Evolutionary conservation across 768 basidiomycete species (phyloP).

Genomic region (Artomyces pyxidatus): DNA sequence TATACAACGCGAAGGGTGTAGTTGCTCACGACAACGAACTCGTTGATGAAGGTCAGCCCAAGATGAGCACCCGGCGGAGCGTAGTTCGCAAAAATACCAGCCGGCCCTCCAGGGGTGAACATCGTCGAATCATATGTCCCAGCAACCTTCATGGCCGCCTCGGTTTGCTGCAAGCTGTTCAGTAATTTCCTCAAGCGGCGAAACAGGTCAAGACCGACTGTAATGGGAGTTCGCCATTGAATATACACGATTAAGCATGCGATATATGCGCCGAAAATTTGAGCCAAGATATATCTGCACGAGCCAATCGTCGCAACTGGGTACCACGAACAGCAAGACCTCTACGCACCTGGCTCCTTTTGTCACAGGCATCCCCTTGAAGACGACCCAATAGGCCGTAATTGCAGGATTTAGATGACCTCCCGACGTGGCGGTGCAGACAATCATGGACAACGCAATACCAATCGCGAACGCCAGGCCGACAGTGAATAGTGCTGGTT

Average conservation of each 20-base stretch:
- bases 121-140: constrained; percentile 20
- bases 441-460: constrained; percentile 26
- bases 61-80: constrained; percentile 25
- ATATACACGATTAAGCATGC: constrained; percentile 20
- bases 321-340: too few species aligned
- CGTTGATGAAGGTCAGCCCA: constrained; percentile 27
- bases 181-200: too few species aligned
- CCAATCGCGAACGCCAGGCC: constrained; percentile 28
- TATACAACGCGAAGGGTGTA: too few species aligned
- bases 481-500: constrained; percentile 24
- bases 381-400: constrained; percentile 40
- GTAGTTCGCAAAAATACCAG: constrained; percentile 29
- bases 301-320: too few species aligned
- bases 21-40: constrained; percentile 28
- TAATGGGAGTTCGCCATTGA: constrained; percentile 10
- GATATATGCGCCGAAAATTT: constrained; percentile 23
- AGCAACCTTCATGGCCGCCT: constrained; percentile 20
- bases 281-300: constrained; percentile 22
- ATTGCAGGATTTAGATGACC: constrained; percentile 45
- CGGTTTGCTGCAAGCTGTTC: constrained; percentile 11
- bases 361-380: constrained; percentile 43
- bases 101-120: constrained; percentile 28
- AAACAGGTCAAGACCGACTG: neutral
- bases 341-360: constrained; percentile 41
- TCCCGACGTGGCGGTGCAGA: constrained; percentile 25